These are phyloP conservation scores for Orbilia blumenaviensis DNA, from an alignment of 2,329 filamentous ascomycete species.

Conservation along the genomic window DNA sequence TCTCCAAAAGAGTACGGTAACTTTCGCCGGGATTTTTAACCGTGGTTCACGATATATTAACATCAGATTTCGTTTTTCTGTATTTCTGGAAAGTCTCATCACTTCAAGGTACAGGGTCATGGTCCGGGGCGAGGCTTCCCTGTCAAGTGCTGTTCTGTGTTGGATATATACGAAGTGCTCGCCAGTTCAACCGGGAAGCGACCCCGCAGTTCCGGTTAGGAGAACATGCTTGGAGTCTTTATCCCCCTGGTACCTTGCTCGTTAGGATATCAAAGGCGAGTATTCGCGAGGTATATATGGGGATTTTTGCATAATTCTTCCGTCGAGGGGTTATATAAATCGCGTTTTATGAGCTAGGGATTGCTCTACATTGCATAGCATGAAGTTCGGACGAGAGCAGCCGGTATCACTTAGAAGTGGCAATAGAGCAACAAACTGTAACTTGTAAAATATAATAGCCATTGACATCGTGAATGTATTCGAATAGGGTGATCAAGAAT, in stretches of 20 bases:
- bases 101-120: slow-evolving; percentile 4
- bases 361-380: too few species aligned
- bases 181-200: slow-evolving; percentile 50
- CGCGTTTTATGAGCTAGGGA: background rate
- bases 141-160: too few species aligned
- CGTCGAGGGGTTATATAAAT: slow-evolving; percentile 1
- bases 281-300: background rate
- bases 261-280: background rate
- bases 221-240: background rate
- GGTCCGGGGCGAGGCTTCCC: background rate
- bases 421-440: too few species aligned
- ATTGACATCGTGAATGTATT: too few species aligned
- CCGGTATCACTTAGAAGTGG: background rate
- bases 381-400: background rate
- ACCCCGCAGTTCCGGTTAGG: slow-evolving; percentile 50
- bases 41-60: slow-evolving; percentile 39
- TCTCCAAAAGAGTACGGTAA: too few species aligned
- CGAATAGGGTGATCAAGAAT: too few species aligned
- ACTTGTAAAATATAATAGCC: too few species aligned
- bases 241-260: background rate
- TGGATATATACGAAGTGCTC: slow-evolving; percentile 11
- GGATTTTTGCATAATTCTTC: slow-evolving; percentile 23
- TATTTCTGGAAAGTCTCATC: background rate
- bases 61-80: background rate
- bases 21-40: background rate